A percentile compares a stretch with the other conserved stretches of the same genome.
Evolutionary conservation across 2,329 filamentous ascomycete genomes (phyloP).

Genomic region (Fusarium sp.): DNA sequence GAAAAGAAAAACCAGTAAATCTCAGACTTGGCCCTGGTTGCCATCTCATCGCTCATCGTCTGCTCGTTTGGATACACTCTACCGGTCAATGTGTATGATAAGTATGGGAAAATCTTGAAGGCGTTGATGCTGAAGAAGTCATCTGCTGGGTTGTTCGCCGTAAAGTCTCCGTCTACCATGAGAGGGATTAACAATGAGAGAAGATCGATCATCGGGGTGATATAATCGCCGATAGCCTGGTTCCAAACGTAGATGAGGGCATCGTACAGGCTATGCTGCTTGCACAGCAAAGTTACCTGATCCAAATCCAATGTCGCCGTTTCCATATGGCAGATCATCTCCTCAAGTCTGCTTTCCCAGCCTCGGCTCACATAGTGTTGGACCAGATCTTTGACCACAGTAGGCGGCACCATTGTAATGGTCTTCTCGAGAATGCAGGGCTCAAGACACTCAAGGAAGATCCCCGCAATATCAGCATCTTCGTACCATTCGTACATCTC

Average conservation of each 20-base stretch:
- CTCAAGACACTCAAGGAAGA: slow-evolving; percentile 90
- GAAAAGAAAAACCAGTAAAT: slow-evolving; percentile 96
- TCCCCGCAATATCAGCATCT: slow-evolving; percentile 74
- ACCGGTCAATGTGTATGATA: slow-evolving; percentile 90
- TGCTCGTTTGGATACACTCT: slow-evolving; percentile 91
- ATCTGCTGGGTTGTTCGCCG: slow-evolving; percentile 66
- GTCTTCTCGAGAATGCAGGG: slow-evolving; percentile 84
- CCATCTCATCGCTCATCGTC: slow-evolving; percentile 75
- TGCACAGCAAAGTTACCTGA: slow-evolving; percentile 89
- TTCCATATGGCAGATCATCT: slow-evolving; percentile 93
- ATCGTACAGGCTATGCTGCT: slow-evolving; percentile 91
- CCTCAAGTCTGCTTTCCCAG: slow-evolving; percentile 82
- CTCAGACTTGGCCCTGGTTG: slow-evolving; percentile 82
- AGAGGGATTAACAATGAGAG: slow-evolving; percentile 72
- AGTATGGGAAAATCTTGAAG: slow-evolving; percentile 92
- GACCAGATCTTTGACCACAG: slow-evolving; percentile 86
- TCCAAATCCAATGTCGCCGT: slow-evolving; percentile 93
- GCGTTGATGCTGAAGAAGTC: slow-evolving; percentile 76
- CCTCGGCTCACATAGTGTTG: slow-evolving; percentile 81
- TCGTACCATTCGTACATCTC: slow-evolving; percentile 92
- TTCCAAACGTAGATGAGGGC: slow-evolving; percentile 98
- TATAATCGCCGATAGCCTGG: slow-evolving; percentile 85
- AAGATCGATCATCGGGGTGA: slow-evolving; percentile 89
- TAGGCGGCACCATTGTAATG: slow-evolving; percentile 80
- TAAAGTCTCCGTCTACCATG: slow-evolving; percentile 66